Evolutionary conservation across 2,329 filamentous ascomycete genomes (phyloP).

Genomic region (Penicillium sp.): DNA sequence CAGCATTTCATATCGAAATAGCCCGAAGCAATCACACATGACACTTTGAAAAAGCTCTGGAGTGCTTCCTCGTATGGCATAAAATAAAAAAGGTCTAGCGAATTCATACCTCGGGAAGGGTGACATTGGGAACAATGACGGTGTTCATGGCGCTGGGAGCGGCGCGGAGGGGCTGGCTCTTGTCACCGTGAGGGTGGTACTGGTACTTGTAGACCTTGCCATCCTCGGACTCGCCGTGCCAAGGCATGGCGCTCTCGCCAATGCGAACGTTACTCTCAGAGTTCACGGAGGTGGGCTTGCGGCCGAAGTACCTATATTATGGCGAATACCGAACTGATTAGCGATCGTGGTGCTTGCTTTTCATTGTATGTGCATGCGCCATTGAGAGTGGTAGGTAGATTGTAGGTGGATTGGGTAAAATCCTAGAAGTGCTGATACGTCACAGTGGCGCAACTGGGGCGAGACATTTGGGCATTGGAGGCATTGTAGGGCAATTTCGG

Average conservation of each 20-base stretch:
- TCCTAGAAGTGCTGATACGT: conserved; percentile 2
- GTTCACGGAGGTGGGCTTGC: conserved; percentile 78
- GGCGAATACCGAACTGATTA: conserved; percentile 7
- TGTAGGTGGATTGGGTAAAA: neutral
- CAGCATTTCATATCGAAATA: conserved; percentile 4
- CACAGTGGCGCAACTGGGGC: conserved; percentile 11
- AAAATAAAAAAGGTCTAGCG: neutral
- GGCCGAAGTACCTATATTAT: conserved; percentile 57
- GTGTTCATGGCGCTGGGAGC: conserved; percentile 94
- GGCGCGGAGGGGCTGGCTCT: conserved; percentile 71
- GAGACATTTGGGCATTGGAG: conserved; percentile 6
- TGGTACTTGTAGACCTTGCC: conserved; percentile 70
- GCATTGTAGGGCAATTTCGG: conserved; percentile 10
- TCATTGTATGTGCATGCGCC: conserved; percentile 31
- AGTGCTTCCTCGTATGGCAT: neutral
- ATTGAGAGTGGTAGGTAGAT: neutral
- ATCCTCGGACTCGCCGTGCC: conserved; percentile 67
- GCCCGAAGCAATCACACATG: neutral
- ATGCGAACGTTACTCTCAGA: conserved; percentile 77
- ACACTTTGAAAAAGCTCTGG: neutral
- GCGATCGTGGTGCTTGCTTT: conserved; percentile 9
- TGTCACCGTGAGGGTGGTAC: conserved; percentile 84
- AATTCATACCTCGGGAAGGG: conserved; percentile 72
- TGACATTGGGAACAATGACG: conserved; percentile 90
- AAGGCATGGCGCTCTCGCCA: conserved; percentile 78